Base-by-base conservation (phyloP, 1,139 yeast genomes). In the Ashbya aceris region DNA sequence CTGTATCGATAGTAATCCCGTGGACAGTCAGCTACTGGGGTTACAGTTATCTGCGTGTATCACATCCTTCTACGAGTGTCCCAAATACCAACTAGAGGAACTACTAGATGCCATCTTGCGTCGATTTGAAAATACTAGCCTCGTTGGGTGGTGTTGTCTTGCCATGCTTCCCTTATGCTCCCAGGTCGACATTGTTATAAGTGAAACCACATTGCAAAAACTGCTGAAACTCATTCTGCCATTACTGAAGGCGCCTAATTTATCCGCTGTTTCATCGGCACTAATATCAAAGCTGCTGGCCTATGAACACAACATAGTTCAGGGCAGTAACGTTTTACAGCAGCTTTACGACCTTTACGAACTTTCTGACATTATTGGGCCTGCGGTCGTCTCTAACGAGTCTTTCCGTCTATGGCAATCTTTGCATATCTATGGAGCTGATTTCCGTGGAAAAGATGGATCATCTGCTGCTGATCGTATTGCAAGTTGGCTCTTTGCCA, bases 351-450 rank as follows among this genome's bases (percentile, higher is more conserved):
- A 70, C 28, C 43, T 76, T 2, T 61, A 74, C 33, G 82, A 77
- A 35, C 56, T 74, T 10, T 63, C 83, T 0, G 79, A 75, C 35
- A 64, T 77, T 1, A 73, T 71, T 52, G 89, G 89, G 0, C 89
- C 91, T 0, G 54, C 59, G 1, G 30, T 45, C 1, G 44, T 79
- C 1, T 64, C 68, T 40, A 62, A 70, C 37, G 74, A 70, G 42
- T 65, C 82, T 7, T 62, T 76, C 36, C 52, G 56, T 12, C 75
- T 80, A 45, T 81, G 89, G 87, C 58, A 66, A 41, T 53, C 68
- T 0, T 49, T 74, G 7, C 56, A 67, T 20, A 58, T 59, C n/a
- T 51, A 73, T 6, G 65, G 71, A 8, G 58, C 59, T 30, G 57
- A 55, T 2, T 58, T 66, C 30, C 64, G 63, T 31, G 54, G 65